A percentile compares a stretch with the other conserved stretches of the same genome.
Evolutionary conservation across 441 rosid genomes (phyloP).

Genomic region (Gossypium trilobum): DNA sequence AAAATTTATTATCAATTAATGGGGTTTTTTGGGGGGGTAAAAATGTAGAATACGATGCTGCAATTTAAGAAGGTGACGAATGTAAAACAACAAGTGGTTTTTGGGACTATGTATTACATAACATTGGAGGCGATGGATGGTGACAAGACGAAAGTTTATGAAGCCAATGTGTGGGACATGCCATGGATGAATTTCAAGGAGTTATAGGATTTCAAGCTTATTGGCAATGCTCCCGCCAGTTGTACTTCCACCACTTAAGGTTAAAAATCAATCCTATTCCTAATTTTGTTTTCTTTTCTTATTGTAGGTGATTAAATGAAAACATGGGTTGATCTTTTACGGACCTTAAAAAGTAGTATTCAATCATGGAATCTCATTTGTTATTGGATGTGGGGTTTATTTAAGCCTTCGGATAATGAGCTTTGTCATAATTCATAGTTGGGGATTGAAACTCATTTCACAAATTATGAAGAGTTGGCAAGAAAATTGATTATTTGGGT

Average conservation of each 20-base stretch:
- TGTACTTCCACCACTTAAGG: constrained; percentile 10
- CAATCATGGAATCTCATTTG: no score
- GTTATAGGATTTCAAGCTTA: constrained; percentile 56
- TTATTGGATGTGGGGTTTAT: no score
- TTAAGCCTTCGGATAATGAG: no score
- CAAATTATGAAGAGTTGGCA: not conserved
- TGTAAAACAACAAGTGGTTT: constrained; percentile 56
- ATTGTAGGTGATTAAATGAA: not conserved
- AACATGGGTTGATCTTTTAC: not conserved
- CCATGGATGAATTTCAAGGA: constrained; percentile 67
- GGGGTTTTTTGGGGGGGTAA: not conserved
- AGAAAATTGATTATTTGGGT: not conserved
- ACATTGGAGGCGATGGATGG: constrained; percentile 65
- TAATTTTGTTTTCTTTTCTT: not conserved
- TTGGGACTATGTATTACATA: constrained; percentile 51
- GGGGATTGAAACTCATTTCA: not conserved
- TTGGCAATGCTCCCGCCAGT: constrained; percentile 28
- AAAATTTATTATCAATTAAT: not conserved
- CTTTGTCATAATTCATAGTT: not conserved
- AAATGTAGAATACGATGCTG: constrained; percentile 42
- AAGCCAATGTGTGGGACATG: constrained; percentile 80
- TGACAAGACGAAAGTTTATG: constrained; percentile 44
- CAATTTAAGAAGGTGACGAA: constrained; percentile 46
- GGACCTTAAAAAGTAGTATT: not conserved
- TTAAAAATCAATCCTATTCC: constrained; percentile 8